phyloP scores from a whole-genome alignment of 2,329 filamentous ascomycete genomes.

The Teratosphaeria pseudoeucalypti region DNA sequence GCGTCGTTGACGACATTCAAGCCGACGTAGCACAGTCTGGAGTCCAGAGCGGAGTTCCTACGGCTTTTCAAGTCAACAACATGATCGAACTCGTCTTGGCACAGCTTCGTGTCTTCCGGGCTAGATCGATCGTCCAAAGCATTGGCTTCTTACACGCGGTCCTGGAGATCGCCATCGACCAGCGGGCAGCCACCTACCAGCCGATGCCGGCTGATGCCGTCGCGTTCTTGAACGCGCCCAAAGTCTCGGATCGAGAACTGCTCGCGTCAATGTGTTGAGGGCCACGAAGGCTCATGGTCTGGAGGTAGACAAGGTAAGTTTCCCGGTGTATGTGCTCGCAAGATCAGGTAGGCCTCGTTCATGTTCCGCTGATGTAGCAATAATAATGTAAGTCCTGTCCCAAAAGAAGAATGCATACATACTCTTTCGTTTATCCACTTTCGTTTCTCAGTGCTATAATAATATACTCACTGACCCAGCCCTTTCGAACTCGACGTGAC shows the following conservation, averaged over 20 bases:
- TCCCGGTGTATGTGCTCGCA: conserved; percentile 24
- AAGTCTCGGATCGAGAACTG: background rate
- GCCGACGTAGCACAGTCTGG: background rate
- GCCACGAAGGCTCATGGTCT: background rate
- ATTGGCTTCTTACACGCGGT: background rate
- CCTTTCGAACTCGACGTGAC: too few species aligned
- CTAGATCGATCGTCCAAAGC: background rate
- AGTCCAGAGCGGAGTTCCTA: background rate
- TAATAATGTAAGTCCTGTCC: too few species aligned
- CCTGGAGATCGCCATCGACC: background rate
- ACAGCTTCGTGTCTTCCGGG: background rate
- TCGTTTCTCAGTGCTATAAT: too few species aligned
- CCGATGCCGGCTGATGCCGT: background rate
- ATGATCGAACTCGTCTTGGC: background rate
- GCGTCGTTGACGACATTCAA: background rate
- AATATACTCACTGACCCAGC: too few species aligned
- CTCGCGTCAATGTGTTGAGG: background rate
- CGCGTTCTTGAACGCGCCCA: background rate
- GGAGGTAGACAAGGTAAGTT: background rate
- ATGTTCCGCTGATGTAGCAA: too few species aligned
- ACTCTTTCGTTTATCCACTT: too few species aligned
- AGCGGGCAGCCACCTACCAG: background rate
- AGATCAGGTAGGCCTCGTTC: background rate
- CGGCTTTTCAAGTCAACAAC: background rate
- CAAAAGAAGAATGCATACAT: too few species aligned